A percentile compares a stretch with the other conserved stretches of the same genome.
These are phyloP conservation scores for Vigna reflexopilosa DNA, from an alignment of 306 rosid species.

Conservation along the genomic window DNA sequence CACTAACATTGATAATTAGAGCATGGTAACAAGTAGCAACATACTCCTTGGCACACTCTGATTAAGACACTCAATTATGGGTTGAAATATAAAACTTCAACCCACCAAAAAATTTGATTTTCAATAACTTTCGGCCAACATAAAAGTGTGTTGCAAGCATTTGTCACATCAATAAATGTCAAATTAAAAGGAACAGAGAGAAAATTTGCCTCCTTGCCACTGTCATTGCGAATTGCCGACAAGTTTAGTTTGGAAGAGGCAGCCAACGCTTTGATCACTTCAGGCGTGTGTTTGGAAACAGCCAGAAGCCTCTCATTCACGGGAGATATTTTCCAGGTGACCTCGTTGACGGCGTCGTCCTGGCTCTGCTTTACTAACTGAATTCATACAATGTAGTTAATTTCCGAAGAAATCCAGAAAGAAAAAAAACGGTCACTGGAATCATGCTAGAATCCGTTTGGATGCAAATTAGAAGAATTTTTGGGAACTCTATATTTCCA, in stretches of 20 bases:
- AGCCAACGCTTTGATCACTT: slow-evolving; percentile 72
- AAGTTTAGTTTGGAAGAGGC: slow-evolving; percentile 73
- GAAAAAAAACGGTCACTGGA: too few species aligned
- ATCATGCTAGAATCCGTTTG: too few species aligned
- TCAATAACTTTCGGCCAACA: not conserved
- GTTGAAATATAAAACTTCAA: not conserved
- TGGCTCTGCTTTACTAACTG: slow-evolving; percentile 91
- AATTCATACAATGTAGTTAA: not conserved
- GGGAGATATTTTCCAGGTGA: slow-evolving; percentile 96
- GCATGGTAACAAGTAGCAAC: not conserved
- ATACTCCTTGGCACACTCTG: not conserved
- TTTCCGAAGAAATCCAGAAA: not conserved
- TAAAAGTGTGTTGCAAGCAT: not conserved
- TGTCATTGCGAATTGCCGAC: slow-evolving; percentile 60
- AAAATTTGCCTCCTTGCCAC: slow-evolving; percentile 59
- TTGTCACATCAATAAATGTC: not conserved
- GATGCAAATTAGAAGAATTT: too few species aligned
- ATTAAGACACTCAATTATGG: not conserved
- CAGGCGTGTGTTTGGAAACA: slow-evolving; percentile 76
- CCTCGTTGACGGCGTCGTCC: slow-evolving; percentile 81
- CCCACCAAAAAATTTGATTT: not conserved
- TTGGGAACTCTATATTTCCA: too few species aligned
- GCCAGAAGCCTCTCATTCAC: slow-evolving; percentile 85
- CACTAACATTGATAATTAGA: not conserved
- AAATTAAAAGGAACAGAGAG: slow-evolving; percentile 21